Base-by-base conservation (phyloP, 208 protist species). In the Leptomonas pyrrhocoris region DNA sequence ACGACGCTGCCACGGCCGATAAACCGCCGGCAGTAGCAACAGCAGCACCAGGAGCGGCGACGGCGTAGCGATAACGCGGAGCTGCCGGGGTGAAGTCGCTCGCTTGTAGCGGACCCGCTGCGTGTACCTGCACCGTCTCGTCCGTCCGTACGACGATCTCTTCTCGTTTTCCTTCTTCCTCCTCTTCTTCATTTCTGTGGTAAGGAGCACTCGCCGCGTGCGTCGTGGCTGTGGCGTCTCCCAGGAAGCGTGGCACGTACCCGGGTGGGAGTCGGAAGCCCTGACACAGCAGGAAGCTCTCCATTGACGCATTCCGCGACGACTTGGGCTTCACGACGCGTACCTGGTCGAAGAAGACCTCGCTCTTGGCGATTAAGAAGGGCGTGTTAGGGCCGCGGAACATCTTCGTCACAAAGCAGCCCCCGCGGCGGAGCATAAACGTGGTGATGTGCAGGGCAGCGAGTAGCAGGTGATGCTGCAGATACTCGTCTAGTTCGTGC, bases 401-500 rank as follows among this genome's bases (percentile, higher is more conserved):
- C 74, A 99, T 98, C 81, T 99, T 99, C 15, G 98, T 96, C 23
- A 99, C 88, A 82, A 99, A 99, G 49, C 84, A 89, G 13, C 98
- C 98, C 42, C 94, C 96, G 3, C 57, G 67, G 3, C 86, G 79
- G 0, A 99, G 88, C 25, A 99, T 80, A 60, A 95, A 93, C 15
- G 95, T 98, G 5, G 98, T 97, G 59, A 99, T 99, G 80, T 98
- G 98, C 38, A 99, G 80, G 28, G 98, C 98, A 9, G 98, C 97
- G 8, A 99, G 88, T 3, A 99, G 89, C 1, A 99, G 81, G 81
- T 99, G 98, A 53, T 97, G 85, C 79, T 99, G 98, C 49, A 99
- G 82, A 78, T 99, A 99, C 87, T 99, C 98, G 76, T 99, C 99
- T 28, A 99, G 85, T 84, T 99, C 98, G 74, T 99, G 98, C 83